Base-by-base conservation (phyloP, 129 eudicot species). In the Saposhnikovia divaricata region DNA sequence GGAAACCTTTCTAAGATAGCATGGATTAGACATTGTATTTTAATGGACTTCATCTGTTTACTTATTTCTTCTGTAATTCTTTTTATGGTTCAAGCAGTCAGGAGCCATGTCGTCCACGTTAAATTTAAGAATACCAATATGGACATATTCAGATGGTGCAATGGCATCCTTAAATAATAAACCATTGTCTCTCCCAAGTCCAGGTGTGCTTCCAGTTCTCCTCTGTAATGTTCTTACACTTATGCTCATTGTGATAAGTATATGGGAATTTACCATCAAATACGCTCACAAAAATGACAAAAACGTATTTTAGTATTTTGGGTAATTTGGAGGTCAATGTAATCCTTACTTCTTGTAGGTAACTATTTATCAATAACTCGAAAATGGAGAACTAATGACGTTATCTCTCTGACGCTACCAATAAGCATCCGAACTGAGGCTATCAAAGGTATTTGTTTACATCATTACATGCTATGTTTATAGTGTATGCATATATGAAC, bases 111-210 rank as follows among this genome's bases (percentile, higher is more conserved):
- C 80, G 34, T 91, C 92, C 57, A 90, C 87, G 31, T 45, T 92
- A 81, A 87, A 92, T 66, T 77, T 95, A 71, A 93, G 99, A 80
- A 87, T 95, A 80, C 99, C 97, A 16, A 65, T 47, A 38, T 92
- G 97, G 97, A 79, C 97, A 72, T 66, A 83, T 38, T 87, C 87
- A 79, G 72, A 69, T 50, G 84, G 86, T 51, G 88, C 89, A 25
- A 86, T 78, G 80, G 93, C 85, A 77, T 74, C 81, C 11, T 75
- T 92, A 46, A 92, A 92, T 77, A 87, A 84, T 48, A 85, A 80
- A 21, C 68, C 21, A 46, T 68, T 90, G 63, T 50, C 90, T 39
- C 27, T 84, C 76, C 92, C 92, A 50, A 74, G 73, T 79, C 85
- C 96, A 79, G 97, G 98, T 94, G 77, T 83, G 70, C 70, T 74